phyloP scores from a whole-genome alignment of 75 land plant genomes.

The Chamaecyparis obtusa region DNA sequence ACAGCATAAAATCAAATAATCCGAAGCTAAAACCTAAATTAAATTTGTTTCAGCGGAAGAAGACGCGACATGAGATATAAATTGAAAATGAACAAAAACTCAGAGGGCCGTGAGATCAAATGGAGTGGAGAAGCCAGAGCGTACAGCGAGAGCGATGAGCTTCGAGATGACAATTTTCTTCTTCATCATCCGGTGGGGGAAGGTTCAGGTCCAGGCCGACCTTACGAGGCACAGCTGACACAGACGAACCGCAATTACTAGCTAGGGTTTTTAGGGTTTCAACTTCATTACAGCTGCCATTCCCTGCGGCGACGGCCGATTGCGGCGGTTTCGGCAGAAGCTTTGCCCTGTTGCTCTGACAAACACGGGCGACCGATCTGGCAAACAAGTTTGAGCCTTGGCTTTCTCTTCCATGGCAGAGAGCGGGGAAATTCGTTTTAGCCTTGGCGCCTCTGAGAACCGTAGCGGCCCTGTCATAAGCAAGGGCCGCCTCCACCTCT shows the following conservation, averaged over 20 bases:
- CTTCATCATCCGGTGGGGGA: background rate
- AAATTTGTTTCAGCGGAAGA: no score
- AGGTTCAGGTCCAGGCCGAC: background rate
- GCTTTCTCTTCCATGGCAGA: background rate
- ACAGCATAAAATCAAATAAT: no score
- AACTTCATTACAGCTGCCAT: background rate
- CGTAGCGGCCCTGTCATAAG: constrained; percentile 36
- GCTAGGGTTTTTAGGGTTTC: no score
- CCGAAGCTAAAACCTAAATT: no score
- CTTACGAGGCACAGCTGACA: background rate
- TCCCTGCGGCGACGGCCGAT: background rate
- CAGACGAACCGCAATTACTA: background rate
- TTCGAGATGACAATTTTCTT: background rate
- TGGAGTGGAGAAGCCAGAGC: background rate
- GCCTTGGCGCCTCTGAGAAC: background rate
- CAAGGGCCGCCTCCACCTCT: constrained; percentile 39
- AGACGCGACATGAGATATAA: no score
- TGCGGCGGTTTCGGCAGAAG: background rate
- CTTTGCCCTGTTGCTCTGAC: background rate
- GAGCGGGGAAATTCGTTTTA: background rate
- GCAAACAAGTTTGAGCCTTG: background rate
- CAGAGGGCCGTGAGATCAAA: background rate
- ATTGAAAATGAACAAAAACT: no score
- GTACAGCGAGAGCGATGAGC: background rate
- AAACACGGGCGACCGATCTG: background rate